Conservation (phyloP, 306 rosid species). For the Hippophae rhamnoides region DNA sequence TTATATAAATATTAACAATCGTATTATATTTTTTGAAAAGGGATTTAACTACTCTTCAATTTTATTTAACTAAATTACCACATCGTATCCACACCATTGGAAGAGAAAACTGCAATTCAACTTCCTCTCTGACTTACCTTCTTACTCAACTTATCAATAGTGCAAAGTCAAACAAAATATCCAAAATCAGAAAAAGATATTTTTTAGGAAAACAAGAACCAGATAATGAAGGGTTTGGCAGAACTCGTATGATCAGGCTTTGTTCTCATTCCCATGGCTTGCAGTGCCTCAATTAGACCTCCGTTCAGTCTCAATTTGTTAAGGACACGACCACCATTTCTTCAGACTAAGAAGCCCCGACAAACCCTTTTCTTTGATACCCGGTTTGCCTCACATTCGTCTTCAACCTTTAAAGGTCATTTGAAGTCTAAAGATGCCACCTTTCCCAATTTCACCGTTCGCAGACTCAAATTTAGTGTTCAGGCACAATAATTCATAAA, state of each 20-base stretch:
- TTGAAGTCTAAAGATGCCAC: slow-evolving; percentile 18
- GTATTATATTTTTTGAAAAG: no score
- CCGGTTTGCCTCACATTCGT: slow-evolving; percentile 8
- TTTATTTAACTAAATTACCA: no score
- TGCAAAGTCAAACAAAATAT: background rate
- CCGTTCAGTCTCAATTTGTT: slow-evolving; percentile 28
- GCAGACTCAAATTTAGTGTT: slow-evolving; percentile 37
- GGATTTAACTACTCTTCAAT: no score
- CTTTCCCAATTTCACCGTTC: slow-evolving; percentile 23
- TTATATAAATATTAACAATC: no score
- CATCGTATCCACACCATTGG: no score
- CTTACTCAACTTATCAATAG: no score
- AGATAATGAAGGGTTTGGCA: slow-evolving; percentile 16
- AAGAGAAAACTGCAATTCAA: no score
- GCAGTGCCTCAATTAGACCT: slow-evolving; percentile 28
- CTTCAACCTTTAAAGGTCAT: slow-evolving; percentile 19
- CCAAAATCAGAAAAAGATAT: background rate
- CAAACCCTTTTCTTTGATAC: slow-evolving; percentile 21
- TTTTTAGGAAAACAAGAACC: no score
- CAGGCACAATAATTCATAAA: slow-evolving; percentile 18
- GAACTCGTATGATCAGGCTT: slow-evolving; percentile 9
- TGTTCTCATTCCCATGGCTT: slow-evolving; percentile 27
- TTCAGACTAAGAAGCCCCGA: slow-evolving; percentile 24
- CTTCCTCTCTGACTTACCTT: no score
- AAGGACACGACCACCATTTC: slow-evolving; percentile 13